phyloP scores from a whole-genome alignment of 257 asterid species.

The Gentiana straminea region DNA sequence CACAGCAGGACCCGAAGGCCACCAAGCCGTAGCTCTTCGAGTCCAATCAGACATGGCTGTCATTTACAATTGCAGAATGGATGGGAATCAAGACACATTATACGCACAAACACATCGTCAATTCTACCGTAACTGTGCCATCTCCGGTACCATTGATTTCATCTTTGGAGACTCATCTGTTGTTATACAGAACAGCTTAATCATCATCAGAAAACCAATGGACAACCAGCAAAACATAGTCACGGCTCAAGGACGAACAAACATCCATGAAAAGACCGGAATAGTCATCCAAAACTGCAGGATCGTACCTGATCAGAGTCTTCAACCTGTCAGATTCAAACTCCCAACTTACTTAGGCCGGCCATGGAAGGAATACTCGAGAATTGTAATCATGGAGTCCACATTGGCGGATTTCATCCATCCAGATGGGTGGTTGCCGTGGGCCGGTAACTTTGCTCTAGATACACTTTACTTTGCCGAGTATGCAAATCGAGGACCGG shows the following conservation, averaged over 20 bases:
- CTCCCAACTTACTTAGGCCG: conserved; percentile 16
- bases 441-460: too few species aligned
- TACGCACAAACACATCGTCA: too few species aligned
- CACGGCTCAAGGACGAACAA: conserved; percentile 21
- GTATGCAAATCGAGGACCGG: too few species aligned
- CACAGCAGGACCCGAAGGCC: conserved; percentile 17
- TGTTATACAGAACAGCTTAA: conserved; percentile 17
- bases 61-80: too few species aligned
- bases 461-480: too few species aligned
- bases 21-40: too few species aligned
- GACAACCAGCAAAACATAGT: conserved; percentile 17
- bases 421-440: too few species aligned
- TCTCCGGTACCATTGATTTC: conserved; percentile 26
- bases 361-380: conserved; percentile 26
- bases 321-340: conserved; percentile 2
- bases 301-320: conserved; percentile 4
- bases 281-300: conserved; percentile 15
- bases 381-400: conserved; percentile 20
- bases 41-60: too few species aligned
- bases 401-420: conserved; percentile 14
- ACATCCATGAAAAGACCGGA: conserved; percentile 8
- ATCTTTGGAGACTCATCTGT: conserved; percentile 16
- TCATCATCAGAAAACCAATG: conserved; percentile 16
- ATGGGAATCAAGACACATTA: too few species aligned
- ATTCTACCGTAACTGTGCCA: conserved; percentile 21